Evolutionary conservation across 73 alveolate genomes (phyloP).

Genomic region (Diophrys sp.): DNA sequence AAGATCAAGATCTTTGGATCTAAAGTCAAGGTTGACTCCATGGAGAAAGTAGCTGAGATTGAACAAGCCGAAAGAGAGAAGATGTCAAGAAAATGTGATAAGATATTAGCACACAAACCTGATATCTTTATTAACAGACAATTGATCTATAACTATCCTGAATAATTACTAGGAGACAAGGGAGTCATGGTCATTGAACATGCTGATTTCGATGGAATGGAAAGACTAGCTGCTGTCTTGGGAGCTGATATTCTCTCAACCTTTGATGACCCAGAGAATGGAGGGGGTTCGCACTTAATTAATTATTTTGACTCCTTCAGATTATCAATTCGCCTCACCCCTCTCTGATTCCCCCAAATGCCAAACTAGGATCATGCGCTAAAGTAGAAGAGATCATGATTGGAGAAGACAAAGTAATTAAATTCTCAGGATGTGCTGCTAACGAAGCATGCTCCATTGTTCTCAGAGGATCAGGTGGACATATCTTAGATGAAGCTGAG

Average conservation of each 20-base stretch:
- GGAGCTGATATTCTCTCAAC: constrained; percentile 99
- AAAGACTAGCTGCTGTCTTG: constrained; percentile 97
- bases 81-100: constrained; percentile 94
- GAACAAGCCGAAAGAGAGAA: constrained; percentile 97
- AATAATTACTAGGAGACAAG: constrained; percentile 88
- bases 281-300: too few relatives aligned
- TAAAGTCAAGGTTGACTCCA: constrained; percentile 93
- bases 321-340: too few relatives aligned
- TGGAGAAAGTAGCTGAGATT: constrained; percentile 89
- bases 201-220: constrained; percentile 99
- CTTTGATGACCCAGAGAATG: constrained; percentile 93
- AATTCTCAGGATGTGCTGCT: constrained; percentile 94
- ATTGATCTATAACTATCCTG: constrained; percentile 98
- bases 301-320: too few relatives aligned
- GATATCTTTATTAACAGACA: constrained; percentile 97
- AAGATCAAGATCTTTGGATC: constrained; percentile 97
- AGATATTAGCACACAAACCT: constrained; percentile 90
- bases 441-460: constrained; percentile 96
- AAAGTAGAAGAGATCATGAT: constrained; percentile 96
- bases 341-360: too few relatives aligned
- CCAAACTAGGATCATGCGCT: constrained; percentile 91
- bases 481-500: constrained; percentile 96
- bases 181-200: constrained; percentile 98
- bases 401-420: constrained; percentile 98
- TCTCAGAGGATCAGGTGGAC: constrained; percentile 92